A percentile compares a stretch with the other conserved stretches of the same genome.
Evolutionary conservation across 139 green algal genomes (phyloP).

Genomic region (Chlorella sorokiniana): DNA sequence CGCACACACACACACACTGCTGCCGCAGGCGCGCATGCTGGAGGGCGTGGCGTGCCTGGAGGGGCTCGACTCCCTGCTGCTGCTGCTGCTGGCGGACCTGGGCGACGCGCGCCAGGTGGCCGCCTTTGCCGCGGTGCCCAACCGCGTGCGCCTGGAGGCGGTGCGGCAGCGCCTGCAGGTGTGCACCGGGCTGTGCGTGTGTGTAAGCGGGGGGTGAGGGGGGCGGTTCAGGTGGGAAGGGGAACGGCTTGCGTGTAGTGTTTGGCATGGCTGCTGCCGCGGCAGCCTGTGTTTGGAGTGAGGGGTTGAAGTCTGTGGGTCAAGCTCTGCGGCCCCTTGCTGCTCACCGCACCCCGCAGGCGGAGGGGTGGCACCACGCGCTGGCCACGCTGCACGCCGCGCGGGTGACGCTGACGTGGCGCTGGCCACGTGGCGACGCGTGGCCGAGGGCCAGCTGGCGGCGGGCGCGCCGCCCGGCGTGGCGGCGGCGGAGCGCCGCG

Average conservation of each 20-base stretch:
- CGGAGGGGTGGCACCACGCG: conserved; percentile 35
- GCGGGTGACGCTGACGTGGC: conserved; percentile 32
- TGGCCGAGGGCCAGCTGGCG: conserved; percentile 38
- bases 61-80: conserved; percentile 68
- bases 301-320: background rate
- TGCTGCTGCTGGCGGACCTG: conserved; percentile 63
- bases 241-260: background rate
- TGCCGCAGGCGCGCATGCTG: conserved; percentile 40
- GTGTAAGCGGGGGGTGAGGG: background rate
- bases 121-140: conserved; percentile 34
- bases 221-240: background rate
- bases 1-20: too few relatives aligned
- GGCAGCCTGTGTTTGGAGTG: too few relatives aligned
- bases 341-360: background rate
- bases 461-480: background rate
- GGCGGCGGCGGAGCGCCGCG: conserved; percentile 23
- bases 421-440: conserved; percentile 49
- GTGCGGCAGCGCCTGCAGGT: conserved; percentile 36
- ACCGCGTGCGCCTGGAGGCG: conserved; percentile 20
- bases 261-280: background rate
- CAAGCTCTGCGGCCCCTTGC: background rate
- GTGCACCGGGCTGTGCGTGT: conserved; percentile 4
- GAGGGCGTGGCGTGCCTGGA: conserved; percentile 40
- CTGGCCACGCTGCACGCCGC: conserved; percentile 48
- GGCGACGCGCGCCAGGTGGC: conserved; percentile 39